phyloP scores from a whole-genome alignment of 2,329 filamentous ascomycete species.

The Colletotrichum lindemuthianum region DNA sequence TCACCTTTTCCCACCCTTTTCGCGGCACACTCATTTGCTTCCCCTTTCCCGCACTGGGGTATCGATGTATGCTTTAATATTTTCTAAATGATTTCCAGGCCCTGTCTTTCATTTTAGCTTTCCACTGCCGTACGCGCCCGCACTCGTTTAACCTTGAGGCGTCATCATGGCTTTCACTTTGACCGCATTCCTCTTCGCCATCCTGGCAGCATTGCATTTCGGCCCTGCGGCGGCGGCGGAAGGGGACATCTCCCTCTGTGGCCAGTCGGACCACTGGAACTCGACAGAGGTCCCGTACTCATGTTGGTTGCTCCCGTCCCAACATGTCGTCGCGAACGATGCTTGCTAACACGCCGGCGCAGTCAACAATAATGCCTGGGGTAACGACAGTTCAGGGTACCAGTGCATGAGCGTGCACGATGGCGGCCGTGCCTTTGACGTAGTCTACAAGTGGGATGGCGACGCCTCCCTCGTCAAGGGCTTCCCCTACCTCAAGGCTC shows the following conservation, averaged over 20 bases:
- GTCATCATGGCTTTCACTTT: slow-evolving; percentile 16
- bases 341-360: not conserved
- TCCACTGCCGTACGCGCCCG: not conserved
- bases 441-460: slow-evolving; percentile 32
- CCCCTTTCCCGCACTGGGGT: slow-evolving; percentile 3
- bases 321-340: not conserved
- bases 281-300: slow-evolving; percentile 33
- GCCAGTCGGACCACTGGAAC: slow-evolving; percentile 35
- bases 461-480: slow-evolving; percentile 33
- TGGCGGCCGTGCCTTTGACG: slow-evolving; percentile 23
- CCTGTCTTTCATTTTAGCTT: slow-evolving; percentile 4
- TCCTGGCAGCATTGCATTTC: slow-evolving; percentile 15
- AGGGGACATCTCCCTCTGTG: slow-evolving; percentile 26
- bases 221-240: slow-evolving; percentile 13
- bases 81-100: slow-evolving; percentile 13
- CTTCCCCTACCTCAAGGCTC: slow-evolving; percentile 32
- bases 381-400: slow-evolving; percentile 33
- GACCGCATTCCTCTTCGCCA: not conserved
- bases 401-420: slow-evolving; percentile 32
- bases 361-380: slow-evolving; percentile 36
- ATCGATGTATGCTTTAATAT: slow-evolving; percentile 19
- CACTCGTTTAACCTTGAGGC: not conserved
- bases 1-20: slow-evolving; percentile 2
- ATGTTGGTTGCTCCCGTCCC: slow-evolving; percentile 6
- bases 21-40: slow-evolving; percentile 4